Percentiles rank a stretch among this genome's conserved stretches.
These are phyloP conservation scores for Cladosporium sp. DNA, from an alignment of 2,329 filamentous ascomycete species.

Conservation along the genomic window DNA sequence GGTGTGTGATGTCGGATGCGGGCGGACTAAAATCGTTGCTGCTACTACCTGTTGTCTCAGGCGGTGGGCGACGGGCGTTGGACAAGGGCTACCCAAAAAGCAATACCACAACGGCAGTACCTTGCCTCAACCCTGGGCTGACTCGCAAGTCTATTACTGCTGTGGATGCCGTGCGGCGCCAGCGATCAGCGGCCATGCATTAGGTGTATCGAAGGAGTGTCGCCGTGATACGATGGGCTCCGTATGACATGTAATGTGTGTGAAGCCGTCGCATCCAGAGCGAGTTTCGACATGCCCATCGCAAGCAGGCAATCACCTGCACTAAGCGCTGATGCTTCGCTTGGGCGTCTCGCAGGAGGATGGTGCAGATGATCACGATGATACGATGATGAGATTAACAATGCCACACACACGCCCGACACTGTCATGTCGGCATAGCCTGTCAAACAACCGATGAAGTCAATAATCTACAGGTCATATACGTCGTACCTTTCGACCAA, in stretches of 20 bases:
- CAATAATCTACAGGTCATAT: slow-evolving; percentile 20
- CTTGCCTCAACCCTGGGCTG: slow-evolving; percentile 20
- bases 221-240: slow-evolving; percentile 6
- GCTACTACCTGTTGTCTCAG: slow-evolving; percentile 13
- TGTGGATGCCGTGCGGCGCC: slow-evolving; percentile 19
- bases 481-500: slow-evolving; percentile 15
- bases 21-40: slow-evolving; percentile 7
- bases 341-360: slow-evolving; percentile 8
- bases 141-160: slow-evolving; percentile 20
- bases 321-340: slow-evolving; percentile 15
- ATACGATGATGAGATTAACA: not conserved
- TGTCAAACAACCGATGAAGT: slow-evolving; percentile 14
- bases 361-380: not conserved
- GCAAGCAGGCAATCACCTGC: slow-evolving; percentile 5
- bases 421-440: slow-evolving; percentile 4
- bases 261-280: slow-evolving; percentile 13
- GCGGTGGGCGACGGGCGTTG: slow-evolving; percentile 6
- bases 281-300: slow-evolving; percentile 9
- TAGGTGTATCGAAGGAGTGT: slow-evolving; percentile 12
- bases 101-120: slow-evolving; percentile 15
- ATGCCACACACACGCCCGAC: not conserved
- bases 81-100: slow-evolving; percentile 12
- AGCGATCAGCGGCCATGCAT: slow-evolving; percentile 19
- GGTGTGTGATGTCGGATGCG: slow-evolving; percentile 19
- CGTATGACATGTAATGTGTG: slow-evolving; percentile 16